Base-by-base conservation (phyloP, 345 rosid genomes). In the Gossypium anomalum region DNA sequence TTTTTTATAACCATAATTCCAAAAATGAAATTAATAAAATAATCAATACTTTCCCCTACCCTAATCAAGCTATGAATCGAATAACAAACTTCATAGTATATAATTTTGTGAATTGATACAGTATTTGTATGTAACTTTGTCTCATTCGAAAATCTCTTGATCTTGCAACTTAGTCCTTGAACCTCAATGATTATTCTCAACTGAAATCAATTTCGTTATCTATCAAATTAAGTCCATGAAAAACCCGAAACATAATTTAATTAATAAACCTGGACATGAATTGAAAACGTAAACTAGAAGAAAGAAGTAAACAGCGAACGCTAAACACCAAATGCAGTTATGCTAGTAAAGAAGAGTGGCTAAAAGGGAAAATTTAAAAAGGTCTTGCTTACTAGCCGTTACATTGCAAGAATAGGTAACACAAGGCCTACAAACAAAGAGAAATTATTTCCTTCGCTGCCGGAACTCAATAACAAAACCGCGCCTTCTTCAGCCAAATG, bases 401-500 rank as follows among this genome's bases (percentile, higher is more conserved):
- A 47, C 51, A 47, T 10, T 10, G 10, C 27, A 20, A 59, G 63
- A 23, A 23, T 23, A 22, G 63, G 34, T 23, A 23, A 59, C 17
- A 47, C 16, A 47, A 47, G 51, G 51, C 51, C 51, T 2, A 47
- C 3, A 12, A 47, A 47, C 51, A 9, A 47, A 47, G 51, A 47
- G 13, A 47, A 47, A 10, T 47, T 47, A 11, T 12, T 3, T 47
- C 51, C 3, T 11, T 47, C 51, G 14, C 51, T 45, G 13, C 49
- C 49, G 7, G 49, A 34, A 34, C 41, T 34, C 41, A 5, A 34
- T 5, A 34, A 34, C 41, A 34, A 34, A 34, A 34, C 41, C 41
- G 1, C 1, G 41, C 41, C 41, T 65, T 73, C 85, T 81, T 87
- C 85, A 90, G 51, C 94, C 98, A 79, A 89, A 92, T 61, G 97